Conservation (phyloP, 371 early-diverging fungal species). For the Mortierella sp. region DNA sequence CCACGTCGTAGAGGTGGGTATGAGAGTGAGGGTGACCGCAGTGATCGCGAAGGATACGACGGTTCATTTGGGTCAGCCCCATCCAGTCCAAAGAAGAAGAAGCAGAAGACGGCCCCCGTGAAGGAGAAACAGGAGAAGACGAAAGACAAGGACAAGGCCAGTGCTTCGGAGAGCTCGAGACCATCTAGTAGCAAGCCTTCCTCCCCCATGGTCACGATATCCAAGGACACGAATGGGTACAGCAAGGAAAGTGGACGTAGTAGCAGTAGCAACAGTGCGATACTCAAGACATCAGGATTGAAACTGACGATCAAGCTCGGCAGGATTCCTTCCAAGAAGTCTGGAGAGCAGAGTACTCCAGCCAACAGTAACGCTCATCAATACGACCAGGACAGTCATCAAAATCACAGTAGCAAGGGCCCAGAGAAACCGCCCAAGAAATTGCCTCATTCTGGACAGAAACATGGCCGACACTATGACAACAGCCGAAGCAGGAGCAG, state of each 20-base stretch:
- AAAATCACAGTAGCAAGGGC: background rate
- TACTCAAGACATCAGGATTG: slow-evolving; percentile 14
- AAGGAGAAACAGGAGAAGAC: slow-evolving; percentile 2
- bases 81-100: slow-evolving; percentile 24
- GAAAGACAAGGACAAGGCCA: slow-evolving; percentile 1
- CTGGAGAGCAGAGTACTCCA: background rate
- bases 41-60: slow-evolving; percentile 8
- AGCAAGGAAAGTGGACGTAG: slow-evolving; percentile 5
- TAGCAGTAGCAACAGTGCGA: background rate
- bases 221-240: slow-evolving; percentile 9
- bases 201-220: slow-evolving; percentile 27
- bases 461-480: slow-evolving; percentile 7
- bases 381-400: no score
- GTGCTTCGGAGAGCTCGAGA: background rate
- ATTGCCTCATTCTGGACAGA: background rate
- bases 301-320: slow-evolving; percentile 46
- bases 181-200: background rate
- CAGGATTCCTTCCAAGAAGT: slow-evolving; percentile 22
- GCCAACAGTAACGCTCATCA: no score
- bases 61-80: background rate
- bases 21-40: slow-evolving; percentile 15
- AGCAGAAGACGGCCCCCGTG: slow-evolving; percentile 1
- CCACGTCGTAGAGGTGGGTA: background rate
- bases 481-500: no score
- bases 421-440: slow-evolving; percentile 6